These are phyloP conservation scores for Raphidocelis subcapitata DNA, from an alignment of 139 green algal species.

Conservation along the genomic window DNA sequence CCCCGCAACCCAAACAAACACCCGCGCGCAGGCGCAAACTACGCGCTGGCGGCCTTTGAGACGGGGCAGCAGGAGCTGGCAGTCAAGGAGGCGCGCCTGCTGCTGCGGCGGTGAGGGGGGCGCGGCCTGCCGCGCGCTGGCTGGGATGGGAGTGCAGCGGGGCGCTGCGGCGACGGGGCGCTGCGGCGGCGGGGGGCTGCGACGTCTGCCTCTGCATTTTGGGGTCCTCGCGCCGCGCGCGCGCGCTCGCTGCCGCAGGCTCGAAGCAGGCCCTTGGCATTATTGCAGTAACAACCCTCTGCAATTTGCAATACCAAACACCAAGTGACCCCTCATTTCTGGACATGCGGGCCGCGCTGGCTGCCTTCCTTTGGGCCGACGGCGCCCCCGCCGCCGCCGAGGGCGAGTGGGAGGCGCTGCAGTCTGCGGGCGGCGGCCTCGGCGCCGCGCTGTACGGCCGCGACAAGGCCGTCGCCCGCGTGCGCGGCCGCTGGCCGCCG, in stretches of 20 bases:
- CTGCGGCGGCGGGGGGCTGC: too few species aligned
- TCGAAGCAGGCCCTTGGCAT: too few species aligned
- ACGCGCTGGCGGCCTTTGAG: slow-evolving; percentile 44
- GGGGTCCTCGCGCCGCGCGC: too few species aligned
- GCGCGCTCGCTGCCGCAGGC: too few species aligned
- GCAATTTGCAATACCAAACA: not conserved
- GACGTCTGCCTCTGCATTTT: too few species aligned
- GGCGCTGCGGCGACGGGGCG: too few species aligned
- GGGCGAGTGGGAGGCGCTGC: slow-evolving; percentile 46
- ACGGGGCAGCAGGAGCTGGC: slow-evolving; percentile 7
- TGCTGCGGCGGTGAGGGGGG: slow-evolving; percentile 36
- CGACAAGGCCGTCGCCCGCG: slow-evolving; percentile 28
- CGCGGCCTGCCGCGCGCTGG: not conserved
- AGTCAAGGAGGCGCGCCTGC: slow-evolving; percentile 20
- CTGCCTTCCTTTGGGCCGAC: slow-evolving; percentile 42
- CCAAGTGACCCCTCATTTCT: slow-evolving; percentile 48
- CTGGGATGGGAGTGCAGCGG: not conserved
- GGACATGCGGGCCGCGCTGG: slow-evolving; percentile 45
- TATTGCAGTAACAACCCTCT: not conserved
- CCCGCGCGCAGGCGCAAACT: slow-evolving; percentile 36
- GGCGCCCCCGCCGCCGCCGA: slow-evolving; percentile 42
- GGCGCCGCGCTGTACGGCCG: slow-evolving; percentile 44
- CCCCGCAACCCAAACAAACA: too few species aligned
- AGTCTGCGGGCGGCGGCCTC: slow-evolving; percentile 39
- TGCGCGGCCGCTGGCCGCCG: slow-evolving; percentile 46